Evolutionary conservation across 106 monocot species (phyloP), one percentile per base, ranked within the genome.

Genomic region (Dendrobium nobile): DNA sequence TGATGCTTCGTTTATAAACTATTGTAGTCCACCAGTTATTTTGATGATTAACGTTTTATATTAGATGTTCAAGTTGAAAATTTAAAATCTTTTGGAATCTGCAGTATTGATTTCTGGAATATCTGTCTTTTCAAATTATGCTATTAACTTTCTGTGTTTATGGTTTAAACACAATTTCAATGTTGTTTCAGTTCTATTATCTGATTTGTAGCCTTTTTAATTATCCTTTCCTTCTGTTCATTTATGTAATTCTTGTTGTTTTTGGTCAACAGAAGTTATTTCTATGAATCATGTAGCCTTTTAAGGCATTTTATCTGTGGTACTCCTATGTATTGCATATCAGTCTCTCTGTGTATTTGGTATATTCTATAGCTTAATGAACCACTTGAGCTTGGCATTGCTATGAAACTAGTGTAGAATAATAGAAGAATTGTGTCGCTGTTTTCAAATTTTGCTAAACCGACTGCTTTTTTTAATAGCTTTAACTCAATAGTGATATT

Each of bases 1-100:
- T 68, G 45, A 41, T 47, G 40, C 56, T 81, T 81, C 41, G n/a
- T 41, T 73, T 64, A 81, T 76, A n/a, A 54, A 44, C 54, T 83
- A 18, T 51, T 75, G 20, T 28, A 41, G 67, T 40, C 22, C 20
- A 40, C 42, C 68, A 41, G 75, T 77, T 73, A 42, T 41, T 26
- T 73, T 70, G 33, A 70, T 61, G 18, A 61, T 61, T 61, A 22
- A 61, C 18, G 20, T 22, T 61, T 61, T 26, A 18, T 58, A 58
- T 58, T 19, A 58, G 58, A 5, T 65, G 64, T 65, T 65, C 64
- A 8, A 65, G 22, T 70, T 28, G 70, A 37, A 37, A 37, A 13
- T 70, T 70, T 33, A 33, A 37, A 68, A 70, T 4, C 70, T 70
- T 33, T 70, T 70, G 70, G 70, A 61, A 61, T 68, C 26, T 68